Evolutionary conservation across 208 protist species (phyloP).

Genomic region (Crithidia mellificae): DNA sequence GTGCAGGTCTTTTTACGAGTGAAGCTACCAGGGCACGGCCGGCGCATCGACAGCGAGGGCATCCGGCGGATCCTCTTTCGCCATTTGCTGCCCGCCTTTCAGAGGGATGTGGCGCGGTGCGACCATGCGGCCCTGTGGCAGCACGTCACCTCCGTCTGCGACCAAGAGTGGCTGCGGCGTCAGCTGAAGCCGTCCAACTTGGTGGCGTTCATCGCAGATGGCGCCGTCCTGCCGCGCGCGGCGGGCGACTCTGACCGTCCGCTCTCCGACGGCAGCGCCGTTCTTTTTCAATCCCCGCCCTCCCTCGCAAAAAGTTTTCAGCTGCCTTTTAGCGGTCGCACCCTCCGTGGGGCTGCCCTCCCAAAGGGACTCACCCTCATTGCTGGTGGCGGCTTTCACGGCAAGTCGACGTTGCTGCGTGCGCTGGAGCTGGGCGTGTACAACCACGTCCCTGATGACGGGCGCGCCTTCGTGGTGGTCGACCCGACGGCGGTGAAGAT

Average conservation of each 20-base stretch:
- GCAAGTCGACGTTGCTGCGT: constrained; percentile 94
- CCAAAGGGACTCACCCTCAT: constrained; percentile 93
- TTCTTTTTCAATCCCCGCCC: constrained; percentile 77
- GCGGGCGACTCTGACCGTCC: constrained; percentile 84
- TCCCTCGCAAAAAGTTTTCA: constrained; percentile 61
- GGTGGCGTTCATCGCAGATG: constrained; percentile 92
- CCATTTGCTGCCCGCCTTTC: constrained; percentile 41
- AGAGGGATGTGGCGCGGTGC: constrained; percentile 33
- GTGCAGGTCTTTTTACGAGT: constrained; percentile 81
- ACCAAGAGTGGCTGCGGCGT: constrained; percentile 88
- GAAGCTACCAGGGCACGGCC: constrained; percentile 86
- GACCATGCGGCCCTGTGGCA: constrained; percentile 33
- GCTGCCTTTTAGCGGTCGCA: constrained; percentile 64
- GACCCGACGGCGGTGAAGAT: constrained; percentile 92
- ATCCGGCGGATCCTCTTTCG: constrained; percentile 48
- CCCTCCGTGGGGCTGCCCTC: constrained; percentile 89
- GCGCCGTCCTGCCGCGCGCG: constrained; percentile 88
- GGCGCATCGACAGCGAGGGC: constrained; percentile 71
- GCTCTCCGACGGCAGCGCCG: constrained; percentile 49
- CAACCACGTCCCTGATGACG: constrained; percentile 93
- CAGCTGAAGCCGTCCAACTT: constrained; percentile 48
- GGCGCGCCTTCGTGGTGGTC: constrained; percentile 87
- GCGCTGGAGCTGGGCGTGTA: constrained; percentile 94
- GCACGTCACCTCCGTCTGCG: constrained; percentile 82
- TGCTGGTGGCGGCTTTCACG: constrained; percentile 95